A percentile compares a stretch with the other conserved stretches of the same genome.
Evolutionary conservation across 1,284 basidiomycete genomes (phyloP).

Genomic region (Heterobasidion occidentale): DNA sequence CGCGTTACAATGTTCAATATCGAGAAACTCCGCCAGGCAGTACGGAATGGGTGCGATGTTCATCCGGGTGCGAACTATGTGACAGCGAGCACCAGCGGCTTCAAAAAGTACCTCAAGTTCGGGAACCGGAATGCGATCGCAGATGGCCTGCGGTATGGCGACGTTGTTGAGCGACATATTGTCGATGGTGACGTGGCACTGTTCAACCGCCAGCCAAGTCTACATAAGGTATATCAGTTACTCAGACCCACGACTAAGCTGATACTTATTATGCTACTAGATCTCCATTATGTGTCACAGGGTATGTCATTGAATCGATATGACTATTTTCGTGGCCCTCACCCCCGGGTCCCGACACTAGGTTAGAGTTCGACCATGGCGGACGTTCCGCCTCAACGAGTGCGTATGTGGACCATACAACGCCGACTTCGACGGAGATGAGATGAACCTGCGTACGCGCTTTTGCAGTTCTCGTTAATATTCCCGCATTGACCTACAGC

Average conservation of each 20-base stretch:
- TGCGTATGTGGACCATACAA: constrained; percentile 99
- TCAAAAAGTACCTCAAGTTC: constrained; percentile 85
- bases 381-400: constrained; percentile 96
- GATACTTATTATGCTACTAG: constrained; percentile 31
- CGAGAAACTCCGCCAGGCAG: constrained; percentile 66
- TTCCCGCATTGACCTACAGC: not conserved
- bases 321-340: not conserved
- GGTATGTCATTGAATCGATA: constrained; percentile 28
- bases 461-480: not conserved
- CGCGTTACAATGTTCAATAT: constrained; percentile 93
- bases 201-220: constrained; percentile 98
- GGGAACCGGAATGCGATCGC: constrained; percentile 72
- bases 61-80: constrained; percentile 98
- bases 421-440: constrained; percentile 99
- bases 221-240: constrained; percentile 67
- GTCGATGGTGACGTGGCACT: constrained; percentile 95
- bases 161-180: constrained; percentile 91
- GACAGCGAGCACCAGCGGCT: constrained; percentile 63
- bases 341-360: constrained; percentile 13
- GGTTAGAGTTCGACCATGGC: constrained; percentile 94
- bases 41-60: constrained; percentile 85
- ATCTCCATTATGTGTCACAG: constrained; percentile 99
- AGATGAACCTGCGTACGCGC: constrained; percentile 93
- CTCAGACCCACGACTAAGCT: not conserved
- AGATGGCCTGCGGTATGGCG: constrained; percentile 74